phyloP scores from a whole-genome alignment of 306 rosid species.

The Trifolium repens region DNA sequence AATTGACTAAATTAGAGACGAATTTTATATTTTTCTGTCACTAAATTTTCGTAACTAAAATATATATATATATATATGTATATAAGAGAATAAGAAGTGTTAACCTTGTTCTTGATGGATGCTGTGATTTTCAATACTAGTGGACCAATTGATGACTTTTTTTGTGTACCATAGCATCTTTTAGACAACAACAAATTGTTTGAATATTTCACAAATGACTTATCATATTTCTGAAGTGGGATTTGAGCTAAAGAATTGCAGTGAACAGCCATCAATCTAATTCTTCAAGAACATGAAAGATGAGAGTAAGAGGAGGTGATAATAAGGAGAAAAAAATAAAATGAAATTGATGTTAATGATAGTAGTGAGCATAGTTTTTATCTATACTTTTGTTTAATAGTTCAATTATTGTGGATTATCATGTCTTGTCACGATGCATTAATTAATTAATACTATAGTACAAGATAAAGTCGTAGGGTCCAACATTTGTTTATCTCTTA shows the following conservation, averaged over 20 bases:
- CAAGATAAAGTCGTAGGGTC: conserved; percentile 1
- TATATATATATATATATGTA: neutral
- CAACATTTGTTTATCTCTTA: conserved; percentile 3
- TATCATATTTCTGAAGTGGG: conserved; percentile 58
- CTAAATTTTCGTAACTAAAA: neutral
- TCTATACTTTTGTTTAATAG: conserved; percentile 1
- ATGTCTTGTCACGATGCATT: conserved; percentile 26
- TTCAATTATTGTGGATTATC: conserved; percentile 24
- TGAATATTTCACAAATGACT: conserved; percentile 52
- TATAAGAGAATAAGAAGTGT: neutral
- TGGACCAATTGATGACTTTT: conserved; percentile 42
- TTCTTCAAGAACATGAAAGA: conserved; percentile 35
- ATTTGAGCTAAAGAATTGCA: conserved; percentile 48
- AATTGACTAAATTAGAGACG: neutral
- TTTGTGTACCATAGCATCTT: conserved; percentile 52
- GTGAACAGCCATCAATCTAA: conserved; percentile 65
- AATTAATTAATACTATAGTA: neutral
- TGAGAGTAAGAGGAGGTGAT: conserved; percentile 11
- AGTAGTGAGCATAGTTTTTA: conserved; percentile 1
- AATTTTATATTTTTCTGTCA: neutral
- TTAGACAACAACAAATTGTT: conserved; percentile 52
- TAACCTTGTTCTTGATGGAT: conserved; percentile 78
- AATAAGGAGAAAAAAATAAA: neutral
- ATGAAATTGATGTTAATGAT: neutral
- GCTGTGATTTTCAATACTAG: conserved; percentile 56